Percentiles rank a stretch among this genome's conserved stretches.
Conservation (phyloP, 2,329 filamentous ascomycete species). For the Gaeumannomyces sp. region DNA sequence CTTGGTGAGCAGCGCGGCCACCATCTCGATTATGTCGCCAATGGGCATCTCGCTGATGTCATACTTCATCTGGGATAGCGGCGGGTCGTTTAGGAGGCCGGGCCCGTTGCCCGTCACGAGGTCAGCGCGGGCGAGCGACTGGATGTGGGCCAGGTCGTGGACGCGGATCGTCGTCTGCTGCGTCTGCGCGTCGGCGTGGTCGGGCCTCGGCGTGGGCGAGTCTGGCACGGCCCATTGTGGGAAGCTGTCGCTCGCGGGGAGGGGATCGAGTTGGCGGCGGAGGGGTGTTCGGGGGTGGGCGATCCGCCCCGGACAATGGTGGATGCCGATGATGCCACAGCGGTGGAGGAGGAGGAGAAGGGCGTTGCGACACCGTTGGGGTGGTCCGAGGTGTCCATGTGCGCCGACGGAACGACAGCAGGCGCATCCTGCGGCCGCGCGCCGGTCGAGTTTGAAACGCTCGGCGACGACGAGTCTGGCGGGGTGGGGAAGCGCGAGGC, state of each 20-base stretch:
- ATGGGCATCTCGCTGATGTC: constrained; percentile 98
- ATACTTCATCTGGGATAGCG: constrained; percentile 60
- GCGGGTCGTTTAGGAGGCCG: constrained; percentile 44
- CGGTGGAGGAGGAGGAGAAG: constrained; percentile 5
- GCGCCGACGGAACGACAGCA: constrained; percentile 3
- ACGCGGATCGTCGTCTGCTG: constrained; percentile 63
- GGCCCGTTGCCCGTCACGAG: constrained; percentile 48
- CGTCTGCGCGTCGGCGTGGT: constrained; percentile 29
- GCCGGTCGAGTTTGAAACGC: constrained; percentile 3
- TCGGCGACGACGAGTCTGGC: constrained; percentile 43
- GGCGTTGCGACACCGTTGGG: constrained; percentile 16
- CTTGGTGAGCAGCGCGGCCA: constrained; percentile 89
- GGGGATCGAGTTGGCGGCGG: constrained; percentile 29
- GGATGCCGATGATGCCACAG: constrained; percentile 11
- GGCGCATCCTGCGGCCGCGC: constrained; percentile 8
- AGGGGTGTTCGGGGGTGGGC: constrained; percentile 4
- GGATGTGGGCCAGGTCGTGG: constrained; percentile 84
- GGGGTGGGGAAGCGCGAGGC: constrained; percentile 47
- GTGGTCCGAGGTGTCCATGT: constrained; percentile 16
- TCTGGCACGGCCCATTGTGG: constrained; percentile 21
- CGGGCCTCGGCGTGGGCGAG: constrained; percentile 22
- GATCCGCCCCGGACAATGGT: neutral
- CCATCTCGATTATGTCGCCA: constrained; percentile 97
- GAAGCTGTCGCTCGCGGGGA: constrained; percentile 29
- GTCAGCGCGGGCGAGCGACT: constrained; percentile 78